Evolutionary conservation across 345 rosid genomes (phyloP).

Genomic region (Populus nigra): DNA sequence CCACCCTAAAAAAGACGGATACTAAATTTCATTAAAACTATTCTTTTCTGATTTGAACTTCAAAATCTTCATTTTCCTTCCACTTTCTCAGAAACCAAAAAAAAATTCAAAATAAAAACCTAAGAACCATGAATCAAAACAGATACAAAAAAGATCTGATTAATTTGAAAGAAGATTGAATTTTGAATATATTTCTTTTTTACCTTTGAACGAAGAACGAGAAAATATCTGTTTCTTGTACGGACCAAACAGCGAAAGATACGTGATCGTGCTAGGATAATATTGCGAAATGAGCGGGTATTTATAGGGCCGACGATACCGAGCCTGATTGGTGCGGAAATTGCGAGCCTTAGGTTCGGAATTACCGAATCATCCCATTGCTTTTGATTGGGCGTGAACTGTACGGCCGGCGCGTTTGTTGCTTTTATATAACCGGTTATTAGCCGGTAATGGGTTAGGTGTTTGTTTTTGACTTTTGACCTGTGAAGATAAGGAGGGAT

Average conservation of each 20-base stretch:
- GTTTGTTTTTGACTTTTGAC: conserved; percentile 7
- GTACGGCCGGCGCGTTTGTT: conserved; percentile 12
- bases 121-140: neutral
- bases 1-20: no score
- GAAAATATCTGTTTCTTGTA: conserved; percentile 10
- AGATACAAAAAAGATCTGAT: neutral
- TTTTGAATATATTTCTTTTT: neutral
- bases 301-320: conserved; percentile 19
- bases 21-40: no score
- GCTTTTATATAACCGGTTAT: neutral
- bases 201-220: conserved; percentile 12
- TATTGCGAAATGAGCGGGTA: neutral
- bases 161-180: neutral
- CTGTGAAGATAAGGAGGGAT: neutral
- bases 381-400: neutral
- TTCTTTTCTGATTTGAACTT: neutral
- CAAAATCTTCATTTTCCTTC: neutral
- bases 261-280: neutral
- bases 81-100: conserved; percentile 6
- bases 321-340: conserved; percentile 2
- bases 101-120: neutral
- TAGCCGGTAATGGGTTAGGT: conserved; percentile 21
- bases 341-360: conserved; percentile 15
- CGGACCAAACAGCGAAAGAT: neutral
- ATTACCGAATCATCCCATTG: conserved; percentile 12